Evolutionary conservation across 148 eudicot species (phyloP).

Genomic region (Chenopodium suecicum): DNA sequence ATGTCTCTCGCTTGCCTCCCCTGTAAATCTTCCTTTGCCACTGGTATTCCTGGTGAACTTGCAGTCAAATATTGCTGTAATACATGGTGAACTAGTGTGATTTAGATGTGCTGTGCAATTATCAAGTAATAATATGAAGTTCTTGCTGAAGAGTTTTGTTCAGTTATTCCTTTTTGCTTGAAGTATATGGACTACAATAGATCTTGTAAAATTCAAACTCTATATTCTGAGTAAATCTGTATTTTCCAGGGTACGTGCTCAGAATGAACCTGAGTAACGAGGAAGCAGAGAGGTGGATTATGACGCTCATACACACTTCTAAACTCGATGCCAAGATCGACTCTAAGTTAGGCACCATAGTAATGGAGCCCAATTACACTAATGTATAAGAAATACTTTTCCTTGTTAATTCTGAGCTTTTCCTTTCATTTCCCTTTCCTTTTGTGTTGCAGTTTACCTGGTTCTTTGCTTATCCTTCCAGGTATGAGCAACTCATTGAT

Average conservation of each 20-base stretch:
- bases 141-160: not conserved
- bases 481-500: constrained; percentile 97
- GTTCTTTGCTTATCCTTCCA: constrained; percentile 25
- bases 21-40: not conserved
- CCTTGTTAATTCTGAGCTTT: not conserved
- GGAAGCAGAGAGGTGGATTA: constrained; percentile 94
- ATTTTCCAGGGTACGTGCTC: constrained; percentile 74
- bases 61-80: no score
- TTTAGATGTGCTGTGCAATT: no score
- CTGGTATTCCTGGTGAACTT: not conserved
- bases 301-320: constrained; percentile 80
- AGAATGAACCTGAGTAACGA: constrained; percentile 87
- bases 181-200: not conserved
- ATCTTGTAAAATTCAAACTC: not conserved
- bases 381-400: constrained; percentile 61
- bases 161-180: not conserved
- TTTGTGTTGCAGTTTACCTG: not conserved
- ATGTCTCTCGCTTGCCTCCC: no score
- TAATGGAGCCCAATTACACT: constrained; percentile 79
- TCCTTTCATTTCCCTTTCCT: not conserved
- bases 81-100: no score
- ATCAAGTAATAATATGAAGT: not conserved
- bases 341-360: constrained; percentile 61
- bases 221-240: constrained; percentile 4
- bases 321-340: constrained; percentile 93